A percentile compares a stretch with the other conserved stretches of the same genome.
Conservation (phyloP, 1,284 basidiomycete genomes). For the Schizophyllum amplum region DNA sequence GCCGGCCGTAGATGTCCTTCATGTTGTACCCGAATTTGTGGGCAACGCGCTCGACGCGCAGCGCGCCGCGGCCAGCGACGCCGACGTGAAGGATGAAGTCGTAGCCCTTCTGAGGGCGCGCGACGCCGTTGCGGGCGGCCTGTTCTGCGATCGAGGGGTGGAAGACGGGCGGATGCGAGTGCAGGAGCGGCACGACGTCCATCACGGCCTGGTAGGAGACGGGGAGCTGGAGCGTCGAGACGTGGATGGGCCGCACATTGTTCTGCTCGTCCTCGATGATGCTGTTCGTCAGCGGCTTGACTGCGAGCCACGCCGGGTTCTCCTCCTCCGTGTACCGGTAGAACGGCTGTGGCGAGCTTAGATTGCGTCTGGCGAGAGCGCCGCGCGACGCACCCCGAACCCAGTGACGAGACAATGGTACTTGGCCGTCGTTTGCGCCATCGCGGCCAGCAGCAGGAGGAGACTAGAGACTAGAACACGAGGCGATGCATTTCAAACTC, state of each 20-base stretch:
- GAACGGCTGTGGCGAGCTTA: conserved; percentile 8
- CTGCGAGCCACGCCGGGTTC: conserved; percentile 60
- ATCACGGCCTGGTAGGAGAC: conserved; percentile 58
- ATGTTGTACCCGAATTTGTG: conserved; percentile 67
- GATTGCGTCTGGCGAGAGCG: neutral
- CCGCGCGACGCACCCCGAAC: conserved; percentile 14
- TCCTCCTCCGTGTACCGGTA: conserved; percentile 30
- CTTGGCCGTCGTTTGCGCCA: neutral
- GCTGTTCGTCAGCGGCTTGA: conserved; percentile 45
- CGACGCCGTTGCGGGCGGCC: conserved; percentile 26
- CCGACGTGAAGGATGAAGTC: conserved; percentile 71
- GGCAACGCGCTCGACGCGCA: conserved; percentile 57
- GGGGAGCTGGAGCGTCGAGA: conserved; percentile 54
- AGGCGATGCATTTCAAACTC: neutral
- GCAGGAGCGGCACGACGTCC: conserved; percentile 47
- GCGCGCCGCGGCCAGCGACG: conserved; percentile 53
- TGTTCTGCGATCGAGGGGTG: conserved; percentile 25
- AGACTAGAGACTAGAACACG: neutral
- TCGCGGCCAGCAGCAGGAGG: neutral
- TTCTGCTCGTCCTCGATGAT: conserved; percentile 33
- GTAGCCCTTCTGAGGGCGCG: conserved; percentile 45
- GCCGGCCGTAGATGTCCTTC: conserved; percentile 55
- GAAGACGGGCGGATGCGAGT: conserved; percentile 52
- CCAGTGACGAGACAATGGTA: neutral
- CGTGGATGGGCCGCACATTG: conserved; percentile 36